These are phyloP conservation scores for Coemansia sp. DNA, from an alignment of 192 early-diverging fungal genomes.

Conservation along the genomic window DNA sequence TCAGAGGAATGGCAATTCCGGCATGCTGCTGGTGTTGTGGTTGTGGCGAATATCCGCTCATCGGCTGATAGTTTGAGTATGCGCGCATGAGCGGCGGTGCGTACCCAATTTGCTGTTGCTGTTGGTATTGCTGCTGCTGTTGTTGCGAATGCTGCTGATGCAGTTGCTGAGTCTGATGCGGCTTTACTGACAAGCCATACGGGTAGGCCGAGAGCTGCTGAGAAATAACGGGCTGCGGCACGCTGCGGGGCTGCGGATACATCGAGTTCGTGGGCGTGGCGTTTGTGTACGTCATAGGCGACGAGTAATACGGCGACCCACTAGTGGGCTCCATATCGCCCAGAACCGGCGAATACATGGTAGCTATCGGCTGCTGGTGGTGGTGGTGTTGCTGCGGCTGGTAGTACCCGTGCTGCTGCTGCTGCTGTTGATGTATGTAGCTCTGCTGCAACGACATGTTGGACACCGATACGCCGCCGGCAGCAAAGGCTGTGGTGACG, in stretches of 20 bases:
- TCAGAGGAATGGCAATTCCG: slow-evolving; percentile 22
- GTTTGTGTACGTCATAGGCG: slow-evolving; percentile 25
- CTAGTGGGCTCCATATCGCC: slow-evolving; percentile 28
- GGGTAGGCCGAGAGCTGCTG: slow-evolving; percentile 28
- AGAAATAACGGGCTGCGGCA: slow-evolving; percentile 18
- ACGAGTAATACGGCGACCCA: slow-evolving; percentile 42
- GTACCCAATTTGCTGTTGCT: slow-evolving; percentile 36
- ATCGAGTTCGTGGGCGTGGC: slow-evolving; percentile 21
- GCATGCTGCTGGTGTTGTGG: slow-evolving; percentile 18
- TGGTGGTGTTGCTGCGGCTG: slow-evolving; percentile 19
- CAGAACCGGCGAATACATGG: slow-evolving; percentile 40
- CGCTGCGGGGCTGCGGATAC: slow-evolving; percentile 17
- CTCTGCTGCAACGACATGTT: slow-evolving; percentile 18
- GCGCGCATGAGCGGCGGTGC: slow-evolving; percentile 37
- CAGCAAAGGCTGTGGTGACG: slow-evolving; percentile 6
- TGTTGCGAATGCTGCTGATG: slow-evolving; percentile 9
- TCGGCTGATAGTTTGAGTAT: slow-evolving; percentile 36
- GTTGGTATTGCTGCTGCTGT: slow-evolving; percentile 15
- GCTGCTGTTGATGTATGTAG: slow-evolving; percentile 21
- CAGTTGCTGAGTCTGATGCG: slow-evolving; percentile 15
- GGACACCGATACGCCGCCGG: slow-evolving; percentile 13
- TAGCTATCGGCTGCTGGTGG: slow-evolving; percentile 23
- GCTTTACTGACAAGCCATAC: slow-evolving; percentile 41
- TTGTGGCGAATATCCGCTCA: slow-evolving; percentile 24
- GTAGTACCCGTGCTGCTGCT: slow-evolving; percentile 6